These are phyloP conservation scores for Phaseolus coccineus DNA, from an alignment of 331 rosid species.

Conservation along the genomic window DNA sequence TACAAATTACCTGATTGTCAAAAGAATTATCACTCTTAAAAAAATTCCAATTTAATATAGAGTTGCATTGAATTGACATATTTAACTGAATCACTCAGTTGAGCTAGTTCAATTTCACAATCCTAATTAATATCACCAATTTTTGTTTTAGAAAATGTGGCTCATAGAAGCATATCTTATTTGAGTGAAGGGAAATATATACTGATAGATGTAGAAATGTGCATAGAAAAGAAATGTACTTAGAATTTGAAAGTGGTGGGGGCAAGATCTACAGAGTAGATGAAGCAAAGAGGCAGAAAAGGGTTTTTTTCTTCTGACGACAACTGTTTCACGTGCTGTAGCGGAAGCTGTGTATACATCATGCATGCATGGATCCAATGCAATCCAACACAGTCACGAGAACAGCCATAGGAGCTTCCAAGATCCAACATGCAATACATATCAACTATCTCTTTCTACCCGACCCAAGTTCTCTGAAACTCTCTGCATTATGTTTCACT, in stretches of 20 bases:
- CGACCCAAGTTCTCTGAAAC: not conserved
- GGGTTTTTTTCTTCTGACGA: not conserved
- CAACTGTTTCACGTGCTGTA: not conserved
- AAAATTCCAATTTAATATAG: no score
- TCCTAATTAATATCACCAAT: no score
- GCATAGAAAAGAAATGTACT: no score
- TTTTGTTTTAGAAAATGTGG: no score
- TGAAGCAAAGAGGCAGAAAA: not conserved
- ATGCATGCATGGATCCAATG: not conserved
- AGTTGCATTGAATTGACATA: no score
- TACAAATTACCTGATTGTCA: no score
- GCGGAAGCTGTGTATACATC: not conserved
- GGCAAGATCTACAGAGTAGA: not conserved
- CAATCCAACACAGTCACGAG: not conserved
- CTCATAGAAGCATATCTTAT: no score
- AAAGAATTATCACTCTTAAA: no score
- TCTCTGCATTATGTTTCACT: not conserved
- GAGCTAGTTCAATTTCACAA: no score
- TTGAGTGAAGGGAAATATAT: no score
- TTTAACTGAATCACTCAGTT: no score
- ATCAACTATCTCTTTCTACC: not conserved
- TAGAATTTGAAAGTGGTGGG: not conserved
- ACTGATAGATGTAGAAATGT: no score
- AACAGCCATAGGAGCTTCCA: conserved; percentile 1
- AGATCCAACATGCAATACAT: conserved; percentile 19